Base-by-base conservation (phyloP, 805 yeast species). In the Phaffomyces opuntiae region DNA sequence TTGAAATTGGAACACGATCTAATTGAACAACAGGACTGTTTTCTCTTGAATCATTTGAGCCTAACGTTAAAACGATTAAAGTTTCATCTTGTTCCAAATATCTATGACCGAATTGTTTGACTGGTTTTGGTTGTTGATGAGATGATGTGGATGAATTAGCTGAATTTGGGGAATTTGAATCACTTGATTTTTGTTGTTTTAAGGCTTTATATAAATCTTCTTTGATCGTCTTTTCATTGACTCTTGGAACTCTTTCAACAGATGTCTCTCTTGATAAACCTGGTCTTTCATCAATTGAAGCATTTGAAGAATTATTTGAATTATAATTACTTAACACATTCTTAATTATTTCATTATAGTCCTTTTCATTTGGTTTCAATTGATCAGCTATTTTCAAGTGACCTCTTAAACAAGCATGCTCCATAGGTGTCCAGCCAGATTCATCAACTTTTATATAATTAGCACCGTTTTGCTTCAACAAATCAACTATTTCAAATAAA, bases 401-500 rank as follows among this genome's bases (percentile, higher is more conserved):
- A 6, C 98, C 98, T 55, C 97, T 74, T 39, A 91, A 69, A 41
- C 87, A 82, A 0, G 97, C 96, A 63, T 91, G 98, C 58, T 91
- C 98, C 81, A 88, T 81, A n/a, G 98, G 96, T 17, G 88, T 79
- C 98, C 98, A 91, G 0, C 97, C 97, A 43, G 93, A 83, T 39
- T 79, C 83, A 66, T 91, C 98, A 16, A 75, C 72, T 26, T 70
- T 64, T 38, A 76, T 74, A 47, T 67, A 76, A 8, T 70, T 66
- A 6, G 88, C 84, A 19, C 78, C 80, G 38, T 71, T 58, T 0
- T 67, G 64, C 27, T 82, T 62, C 50, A 91, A 69, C 9, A 75
- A 49, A 38, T 74, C 62, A 7, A 81, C 87, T 37, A 87, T 71
- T 3, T 75, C 76, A 36, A 56, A 57, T 45, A 66, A 77, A 1